Evolutionary conservation across 2,329 filamentous ascomycete genomes (phyloP), one percentile per base, ranked within the genome.

Genomic region (Daldinia sp.): DNA sequence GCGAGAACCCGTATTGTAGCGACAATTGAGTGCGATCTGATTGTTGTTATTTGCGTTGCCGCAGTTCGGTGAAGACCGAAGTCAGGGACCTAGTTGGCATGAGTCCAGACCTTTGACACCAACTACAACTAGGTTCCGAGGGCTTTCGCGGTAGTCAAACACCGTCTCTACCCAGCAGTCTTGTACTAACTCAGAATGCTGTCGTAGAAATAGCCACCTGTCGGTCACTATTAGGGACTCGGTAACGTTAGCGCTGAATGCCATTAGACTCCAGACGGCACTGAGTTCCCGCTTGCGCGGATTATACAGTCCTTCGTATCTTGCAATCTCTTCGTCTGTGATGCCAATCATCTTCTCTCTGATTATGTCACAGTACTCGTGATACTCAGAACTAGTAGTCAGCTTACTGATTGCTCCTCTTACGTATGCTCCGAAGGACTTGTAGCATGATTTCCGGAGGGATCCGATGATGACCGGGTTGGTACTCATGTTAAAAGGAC

Each of bases 201-300:
- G 94, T 60, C 82, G 85, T 69, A 99, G 80, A 79, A 90, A 99
- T 64, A 91, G 80, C 91, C 93, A 99, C 45, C 95, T 85, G 81
- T 99, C 95, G 45, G 90, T 87, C 52, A 96, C 93, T 71, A 99
- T 94, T 61, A 96, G 81, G 29, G 93, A 92, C 80, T 99, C 95
- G 2, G 96, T 89, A 3, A 97, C 90, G 17, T 87, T 87, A 2
- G 94, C 94, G 75, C 93, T 96, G 72, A 97, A 97, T 0, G 95
- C 94, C 94, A 99, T 99, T 71, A 99, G 77, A 69, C 87, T 93
- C 95, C 95, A 99, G 61, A 96, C 87, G 6, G 96, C 85, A 72
- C 90, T 93, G 35, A 99, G 79, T 73, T 97, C 90, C 70, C 93
- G 91, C 79, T 90, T 92, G 56, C 90, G 83, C 35, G 83, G 82